Base-by-base conservation (phyloP, 1,284 basidiomycete genomes). In the Ustilago cynodontis region DNA sequence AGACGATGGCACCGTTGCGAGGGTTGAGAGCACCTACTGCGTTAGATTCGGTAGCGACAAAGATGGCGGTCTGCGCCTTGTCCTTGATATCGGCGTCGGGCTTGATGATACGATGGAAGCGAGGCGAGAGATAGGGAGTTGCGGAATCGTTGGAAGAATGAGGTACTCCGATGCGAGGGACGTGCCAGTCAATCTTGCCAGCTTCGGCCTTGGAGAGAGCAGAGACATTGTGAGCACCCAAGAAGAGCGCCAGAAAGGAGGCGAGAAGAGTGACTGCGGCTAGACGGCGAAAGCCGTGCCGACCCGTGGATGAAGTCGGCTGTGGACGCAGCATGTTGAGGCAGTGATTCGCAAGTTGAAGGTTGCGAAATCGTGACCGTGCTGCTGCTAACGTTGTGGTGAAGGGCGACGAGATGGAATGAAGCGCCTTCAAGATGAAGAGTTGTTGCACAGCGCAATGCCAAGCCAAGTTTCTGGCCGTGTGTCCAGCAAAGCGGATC, bases 11-110 rank as follows among this genome's bases (percentile, higher is more conserved):
- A 1, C 94, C 94, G 80, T 92, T 89, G 16, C 89, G 88, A 1
- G 90, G 90, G 81, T 93, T 90, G 65, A 97, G 76, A 0, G 91
- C 93, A 4, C 92, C 93, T 16, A 97, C 86, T 0, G 94, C 91
- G 86, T 94, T 95, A 79, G 89, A 92, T 50, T 88, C 87, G 0
- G 94, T 95, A 1, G 91, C 90, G 3, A 90, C 89, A 54, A 95
- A 84, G 29, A 94, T 84, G 35, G 92, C 85, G 71, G 88, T 90
- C 73, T 87, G 64, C 78, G 86, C 86, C 67, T 87, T 84, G 47
- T 71, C 77, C 57, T 72, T 78, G 52, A 67, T 65, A 65, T 75
- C 66, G 65, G 75, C 54, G 28, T 76, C 62, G 43, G 74, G 55
- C 31, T 86, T 79, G 52, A 86, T 75, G 53, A 81, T 79, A 20